These are phyloP conservation scores for Hansenula lynferdii DNA, from an alignment of 1,139 yeast genomes.

Conservation along the genomic window DNA sequence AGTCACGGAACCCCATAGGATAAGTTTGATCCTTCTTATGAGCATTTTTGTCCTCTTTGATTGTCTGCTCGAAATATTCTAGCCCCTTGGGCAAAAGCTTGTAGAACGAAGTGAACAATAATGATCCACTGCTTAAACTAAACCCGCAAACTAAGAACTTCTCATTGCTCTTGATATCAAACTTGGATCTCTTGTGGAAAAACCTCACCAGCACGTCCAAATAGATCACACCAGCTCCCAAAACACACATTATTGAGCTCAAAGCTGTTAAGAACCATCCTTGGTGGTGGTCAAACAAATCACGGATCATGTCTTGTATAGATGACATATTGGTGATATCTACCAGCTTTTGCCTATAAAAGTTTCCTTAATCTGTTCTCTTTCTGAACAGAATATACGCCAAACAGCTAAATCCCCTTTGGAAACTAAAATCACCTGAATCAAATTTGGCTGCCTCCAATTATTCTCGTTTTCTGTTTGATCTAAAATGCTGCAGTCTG, in stretches of 20 bases:
- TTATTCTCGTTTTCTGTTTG: not conserved
- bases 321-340: too few species aligned
- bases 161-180: conserved; percentile 56
- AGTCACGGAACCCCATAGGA: too few species aligned
- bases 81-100: conserved; percentile 66
- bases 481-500: not conserved
- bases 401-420: too few species aligned
- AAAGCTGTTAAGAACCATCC: conserved; percentile 57
- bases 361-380: too few species aligned
- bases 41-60: conserved; percentile 13
- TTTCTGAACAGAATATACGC: too few species aligned
- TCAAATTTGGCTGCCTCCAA: not conserved
- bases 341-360: too few species aligned
- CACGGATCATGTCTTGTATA: not conserved
- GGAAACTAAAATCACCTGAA: too few species aligned
- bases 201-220: conserved; percentile 39
- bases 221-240: conserved; percentile 55
- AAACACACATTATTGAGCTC: conserved; percentile 52
- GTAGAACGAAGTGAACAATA: conserved; percentile 71
- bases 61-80: conserved; percentile 30
- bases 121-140: conserved; percentile 73
- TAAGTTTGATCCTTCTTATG: too few species aligned
- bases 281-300: conserved; percentile 23
- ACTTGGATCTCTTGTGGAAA: conserved; percentile 41
- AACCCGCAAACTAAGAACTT: conserved; percentile 60